Conservation (phyloP, 176 grass and related monocot species). For the Carex myosuroides region DNA sequence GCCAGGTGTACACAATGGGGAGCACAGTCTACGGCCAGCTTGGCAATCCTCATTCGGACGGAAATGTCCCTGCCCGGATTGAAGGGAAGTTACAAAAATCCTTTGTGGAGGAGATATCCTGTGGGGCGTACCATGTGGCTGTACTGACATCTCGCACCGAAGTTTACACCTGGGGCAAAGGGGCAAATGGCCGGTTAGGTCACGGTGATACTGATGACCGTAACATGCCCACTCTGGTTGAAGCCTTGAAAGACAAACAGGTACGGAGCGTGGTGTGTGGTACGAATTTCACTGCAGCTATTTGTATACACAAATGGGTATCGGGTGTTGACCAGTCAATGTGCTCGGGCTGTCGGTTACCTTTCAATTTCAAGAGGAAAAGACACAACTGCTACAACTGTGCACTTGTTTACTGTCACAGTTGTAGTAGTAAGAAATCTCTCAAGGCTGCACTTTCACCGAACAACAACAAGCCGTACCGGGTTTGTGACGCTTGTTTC, state of each 20-base stretch:
- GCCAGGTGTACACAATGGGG: constrained; percentile 94
- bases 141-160: constrained; percentile 87
- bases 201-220: constrained; percentile 85
- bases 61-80: constrained; percentile 66
- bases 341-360: constrained; percentile 89
- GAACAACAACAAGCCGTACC: constrained; percentile 89
- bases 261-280: constrained; percentile 94
- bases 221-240: constrained; percentile 80
- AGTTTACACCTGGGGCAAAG: constrained; percentile 99
- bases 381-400: constrained; percentile 98
- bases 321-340: constrained; percentile 95
- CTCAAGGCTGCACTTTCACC: constrained; percentile 87
- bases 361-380: constrained; percentile 98
- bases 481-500: constrained; percentile 84
- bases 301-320: constrained; percentile 99
- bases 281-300: constrained; percentile 90
- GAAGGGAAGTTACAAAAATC: constrained; percentile 90
- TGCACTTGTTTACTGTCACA: constrained; percentile 91
- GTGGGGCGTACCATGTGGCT: constrained; percentile 93
- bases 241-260: constrained; percentile 97
- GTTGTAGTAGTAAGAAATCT: constrained; percentile 90
- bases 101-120: constrained; percentile 98
- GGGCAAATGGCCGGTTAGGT: constrained; percentile 90
- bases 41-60: constrained; percentile 74
- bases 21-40: constrained; percentile 88